Base-by-base conservation (phyloP, 2,329 filamentous ascomycete species). In the Trichoderma atrobrunneum region DNA sequence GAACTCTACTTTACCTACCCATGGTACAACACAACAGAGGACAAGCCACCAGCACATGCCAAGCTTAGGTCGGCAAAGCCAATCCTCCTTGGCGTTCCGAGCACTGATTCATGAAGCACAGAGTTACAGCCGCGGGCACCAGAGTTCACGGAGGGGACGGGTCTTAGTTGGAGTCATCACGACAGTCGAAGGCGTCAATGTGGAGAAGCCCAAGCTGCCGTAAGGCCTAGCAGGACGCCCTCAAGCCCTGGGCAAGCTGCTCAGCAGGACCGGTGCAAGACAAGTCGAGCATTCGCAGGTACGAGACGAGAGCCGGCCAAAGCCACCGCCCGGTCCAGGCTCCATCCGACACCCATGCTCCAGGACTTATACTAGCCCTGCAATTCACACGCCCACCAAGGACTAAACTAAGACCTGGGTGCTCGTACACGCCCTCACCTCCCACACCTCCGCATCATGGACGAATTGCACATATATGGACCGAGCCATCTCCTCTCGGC, bases 321-420 rank as follows among this genome's bases (percentile, higher is more conserved):
- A 70, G 66, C 66, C 66, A 70, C 66, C 66, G 66, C 66, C 66
- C 66, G 66, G 66, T 70, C 66, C 66, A 70, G 66, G 66, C 66
- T 70, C 69, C 69, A 65, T 71, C 57, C 62, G 69, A 71, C 65
- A 32, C 62, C 69, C 69, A 65, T 62, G 61, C 67, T 43, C 51
- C 4, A 60, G 54, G 54, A 11, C 32, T 43, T 36, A n/a, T 36
- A 21, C 64, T 5, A 67, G 21, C 48, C 63, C 48, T 21, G 43
- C 60, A n/a, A 28, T 36, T 28, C 56, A 21, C 66, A 69, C 66
- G 66, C 66, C 66, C 66, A 30, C 65, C 36, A 30, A 7, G 62
- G 28, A 21, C 56, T n/a, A 59, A 16, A 32, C 56, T 21, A 59
- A 16, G 28, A 59, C 39, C 36, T 32, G n/a, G 57, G 28, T n/a